A percentile compares a stretch with the other conserved stretches of the same genome.
Evolutionary conservation across 2,329 filamentous ascomycete species (phyloP).

Genomic region (Zarea fungicola): DNA sequence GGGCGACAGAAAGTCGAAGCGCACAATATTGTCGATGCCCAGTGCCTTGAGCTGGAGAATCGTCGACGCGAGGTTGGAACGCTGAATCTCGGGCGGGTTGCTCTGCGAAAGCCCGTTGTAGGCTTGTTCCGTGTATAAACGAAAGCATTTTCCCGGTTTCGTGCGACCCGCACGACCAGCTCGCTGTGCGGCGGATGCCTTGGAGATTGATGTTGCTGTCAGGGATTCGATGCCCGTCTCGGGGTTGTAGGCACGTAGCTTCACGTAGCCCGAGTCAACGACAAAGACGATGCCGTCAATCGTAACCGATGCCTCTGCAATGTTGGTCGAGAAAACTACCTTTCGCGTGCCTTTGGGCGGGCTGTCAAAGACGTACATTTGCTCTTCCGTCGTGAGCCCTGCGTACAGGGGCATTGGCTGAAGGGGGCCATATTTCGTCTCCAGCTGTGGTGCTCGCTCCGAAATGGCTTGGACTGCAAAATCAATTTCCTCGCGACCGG

Average conservation of each 20-base stretch:
- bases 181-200: slow-evolving; percentile 87
- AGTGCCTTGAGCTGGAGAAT: slow-evolving; percentile 90
- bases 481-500: slow-evolving; percentile 90
- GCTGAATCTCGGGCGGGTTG: slow-evolving; percentile 85
- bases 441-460: slow-evolving; percentile 62
- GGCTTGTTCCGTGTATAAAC: slow-evolving; percentile 76
- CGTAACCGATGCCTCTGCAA: slow-evolving; percentile 92
- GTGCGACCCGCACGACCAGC: slow-evolving; percentile 87
- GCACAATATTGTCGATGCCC: slow-evolving; percentile 88
- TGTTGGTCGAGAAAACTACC: slow-evolving; percentile 90
- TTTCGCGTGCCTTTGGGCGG: slow-evolving; percentile 78
- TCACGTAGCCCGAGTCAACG: slow-evolving; percentile 85
- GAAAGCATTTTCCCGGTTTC: slow-evolving; percentile 86
- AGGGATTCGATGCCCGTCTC: slow-evolving; percentile 81
- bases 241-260: slow-evolving; percentile 81
- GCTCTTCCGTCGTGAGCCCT: slow-evolving; percentile 81
- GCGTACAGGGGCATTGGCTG: slow-evolving; percentile 72
- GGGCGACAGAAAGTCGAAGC: slow-evolving; percentile 82
- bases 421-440: slow-evolving; percentile 23
- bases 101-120: slow-evolving; percentile 62
- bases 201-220: slow-evolving; percentile 75
- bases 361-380: slow-evolving; percentile 91
- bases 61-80: slow-evolving; percentile 82
- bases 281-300: slow-evolving; percentile 91
- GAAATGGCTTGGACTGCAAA: slow-evolving; percentile 71